Base-by-base conservation (phyloP, 2,329 filamentous ascomycete genomes). In the Sphaerostilbella broomeana region DNA sequence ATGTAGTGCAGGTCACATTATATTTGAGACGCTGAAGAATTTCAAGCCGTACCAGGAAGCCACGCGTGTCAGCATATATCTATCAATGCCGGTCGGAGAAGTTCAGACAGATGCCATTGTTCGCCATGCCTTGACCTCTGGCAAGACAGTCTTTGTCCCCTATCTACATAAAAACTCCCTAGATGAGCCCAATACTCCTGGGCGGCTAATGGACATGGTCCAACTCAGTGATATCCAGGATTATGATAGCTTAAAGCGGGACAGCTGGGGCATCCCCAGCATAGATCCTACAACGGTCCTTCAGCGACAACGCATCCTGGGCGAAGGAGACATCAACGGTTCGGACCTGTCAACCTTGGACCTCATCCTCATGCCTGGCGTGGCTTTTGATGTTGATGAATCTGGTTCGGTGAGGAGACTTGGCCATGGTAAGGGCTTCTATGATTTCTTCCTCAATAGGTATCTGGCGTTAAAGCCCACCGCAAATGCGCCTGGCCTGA, bases 211-310 rank as follows among this genome's bases (percentile, higher is more conserved):
- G 92, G 88, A 95, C 56, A 97, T 98, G 92, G 77, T 98, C 16
- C 79, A 79, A 46, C 69, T 98, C 27, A 67, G 72, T 41, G 81
- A 79, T 18, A 60, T 86, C 35, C 65, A 75, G 19, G 92, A 98
- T 59, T 95, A 89, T 59, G 77, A 87, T 47, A 75, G 76, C 17
- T 68, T 97, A 44, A 65, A 79, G 54, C 73, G 74, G 27, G 92
- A 98, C 62, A 79, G 75, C 58, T 98, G 92, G 92, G 89, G 88
- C 8, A 98, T 98, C 48, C 92, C 92, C n/a, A 90, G 84, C 21
- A 76, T 94, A 42, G 72, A 78, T 44, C 66, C 72, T 35, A 68
- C 74, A 15, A 84, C 83, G 2, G 71, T 94, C 3, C 59, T 70
- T 33, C 63, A 70, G 45, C 75, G 89, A 51, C 72, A 78, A 50